Evolutionary conservation across 805 yeast genomes (phyloP), one percentile per base, ranked within the genome.

Genomic region (Monosporozyma siamensis): DNA sequence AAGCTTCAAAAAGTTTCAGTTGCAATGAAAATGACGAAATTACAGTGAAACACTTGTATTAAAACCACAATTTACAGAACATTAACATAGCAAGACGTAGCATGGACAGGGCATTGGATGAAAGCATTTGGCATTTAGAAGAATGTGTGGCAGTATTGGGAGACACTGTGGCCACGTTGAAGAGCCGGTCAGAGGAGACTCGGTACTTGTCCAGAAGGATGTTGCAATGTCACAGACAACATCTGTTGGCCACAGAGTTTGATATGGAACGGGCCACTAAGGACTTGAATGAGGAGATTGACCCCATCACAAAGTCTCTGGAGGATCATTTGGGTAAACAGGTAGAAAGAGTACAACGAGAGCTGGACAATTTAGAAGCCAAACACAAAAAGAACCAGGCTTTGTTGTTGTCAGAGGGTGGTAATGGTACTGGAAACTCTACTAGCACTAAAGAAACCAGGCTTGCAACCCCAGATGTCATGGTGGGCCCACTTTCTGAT

Each of bases 211-310:
- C 59, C 0, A 45, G 44, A 15, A 52, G 49, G 8, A 46, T 58
- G 51, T 43, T 61, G 11, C 52, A 55, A 43, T 51, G 55, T 2
- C 51, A 49, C 27, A 52, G 60, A 38, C 57, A 53, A 6, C 58
- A 55, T 38, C 58, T 54, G 39, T 46, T 61, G 25, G 51, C 59
- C 11, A 54, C 64, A 11, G 65, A 59, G 24, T 61, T 58, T 42
- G 66, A 61, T 36, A 58, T 61, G 22, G 61, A 59, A 38, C 44
- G 56, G 30, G 64, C 66, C 1, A 55, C 55, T 29, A 47, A 58
- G 14, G 63, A 59, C 36, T 45, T 58, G 17, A 56, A 53, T 35
- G 64, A 60, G 35, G 61, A 57, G 23, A 53, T 60, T 4, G 63
- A 60, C 35, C 63, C 64, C 9, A 31, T 61, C 30, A 51, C 59